phyloP scores from a whole-genome alignment of 2,329 filamentous ascomycete species.

The Aspergillus ustus region DNA sequence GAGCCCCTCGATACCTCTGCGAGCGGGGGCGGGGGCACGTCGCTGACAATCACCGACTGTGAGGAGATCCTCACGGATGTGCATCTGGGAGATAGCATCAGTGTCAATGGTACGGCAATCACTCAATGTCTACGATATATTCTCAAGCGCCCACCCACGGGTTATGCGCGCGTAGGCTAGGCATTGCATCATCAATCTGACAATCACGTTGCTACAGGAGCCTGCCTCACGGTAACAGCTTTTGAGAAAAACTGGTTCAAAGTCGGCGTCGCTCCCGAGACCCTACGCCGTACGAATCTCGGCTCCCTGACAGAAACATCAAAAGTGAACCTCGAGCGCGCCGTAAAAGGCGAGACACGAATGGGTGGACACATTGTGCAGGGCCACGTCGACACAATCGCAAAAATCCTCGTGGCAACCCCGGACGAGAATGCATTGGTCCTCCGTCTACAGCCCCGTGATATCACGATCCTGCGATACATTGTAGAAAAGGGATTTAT shows the following conservation, averaged over 20 bases:
- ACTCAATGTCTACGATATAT: not conserved
- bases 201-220: slow-evolving; percentile 51
- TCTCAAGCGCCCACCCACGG: not conserved
- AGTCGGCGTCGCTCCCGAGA: slow-evolving; percentile 93
- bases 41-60: slow-evolving; percentile 79
- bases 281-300: slow-evolving; percentile 93
- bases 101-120: slow-evolving; percentile 72
- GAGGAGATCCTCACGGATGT: slow-evolving; percentile 81
- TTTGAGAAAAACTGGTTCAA: slow-evolving; percentile 73
- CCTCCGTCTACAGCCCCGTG: slow-evolving; percentile 77
- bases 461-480: slow-evolving; percentile 75
- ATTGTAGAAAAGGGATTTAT: slow-evolving; percentile 97
- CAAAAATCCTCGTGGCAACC: slow-evolving; percentile 71
- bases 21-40: slow-evolving; percentile 77
- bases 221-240: slow-evolving; percentile 89
- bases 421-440: slow-evolving; percentile 90
- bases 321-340: slow-evolving; percentile 89
- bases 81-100: slow-evolving; percentile 89
- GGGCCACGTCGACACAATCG: slow-evolving; percentile 92
- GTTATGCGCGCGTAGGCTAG: not conserved
- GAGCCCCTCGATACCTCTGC: slow-evolving; percentile 76
- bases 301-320: slow-evolving; percentile 69
- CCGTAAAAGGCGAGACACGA: slow-evolving; percentile 85
- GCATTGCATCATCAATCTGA: not conserved
- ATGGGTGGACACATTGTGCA: slow-evolving; percentile 99